Evolutionary conservation across 768 basidiomycete species (phyloP).

Genomic region (Calocybe cyanea): DNA sequence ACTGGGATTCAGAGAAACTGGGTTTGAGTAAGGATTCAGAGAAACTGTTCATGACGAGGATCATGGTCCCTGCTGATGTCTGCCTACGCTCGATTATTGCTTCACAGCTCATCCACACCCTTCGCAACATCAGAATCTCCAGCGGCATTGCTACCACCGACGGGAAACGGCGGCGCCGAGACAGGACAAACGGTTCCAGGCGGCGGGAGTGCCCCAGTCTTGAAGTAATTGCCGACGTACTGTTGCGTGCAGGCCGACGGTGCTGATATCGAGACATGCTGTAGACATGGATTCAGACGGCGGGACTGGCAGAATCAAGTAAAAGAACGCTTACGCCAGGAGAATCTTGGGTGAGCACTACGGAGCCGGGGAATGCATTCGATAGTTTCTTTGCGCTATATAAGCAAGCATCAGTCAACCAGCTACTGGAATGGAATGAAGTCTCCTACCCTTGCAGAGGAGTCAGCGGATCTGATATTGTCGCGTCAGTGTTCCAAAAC

Average conservation of each 20-base stretch:
- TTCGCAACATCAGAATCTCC: no score
- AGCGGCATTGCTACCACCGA: no score
- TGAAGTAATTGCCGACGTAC: constrained; percentile 36
- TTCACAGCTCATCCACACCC: no score
- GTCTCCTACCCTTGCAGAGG: constrained; percentile 21
- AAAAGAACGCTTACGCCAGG: constrained; percentile 29
- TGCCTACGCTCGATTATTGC: no score
- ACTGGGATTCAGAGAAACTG: no score
- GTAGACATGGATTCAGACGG: background rate
- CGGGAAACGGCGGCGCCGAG: constrained; percentile 24
- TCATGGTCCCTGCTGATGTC: no score
- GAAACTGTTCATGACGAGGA: no score
- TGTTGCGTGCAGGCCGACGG: constrained; percentile 22
- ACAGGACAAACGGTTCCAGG: constrained; percentile 37
- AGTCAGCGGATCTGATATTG: constrained; percentile 20
- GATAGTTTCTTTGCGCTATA: constrained; percentile 38
- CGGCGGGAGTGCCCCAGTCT: constrained; percentile 34
- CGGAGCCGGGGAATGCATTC: constrained; percentile 29
- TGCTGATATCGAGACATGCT: constrained; percentile 22
- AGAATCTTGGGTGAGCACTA: constrained; percentile 39
- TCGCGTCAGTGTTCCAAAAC: background rate
- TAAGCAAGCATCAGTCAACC: no score
- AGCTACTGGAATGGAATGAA: no score
- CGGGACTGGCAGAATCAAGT: background rate
- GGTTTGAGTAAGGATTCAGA: no score